A percentile compares a stretch with the other conserved stretches of the same genome.
Conservation (phyloP, 2,329 filamentous ascomycete genomes). For the Fusarium ramigenum region DNA sequence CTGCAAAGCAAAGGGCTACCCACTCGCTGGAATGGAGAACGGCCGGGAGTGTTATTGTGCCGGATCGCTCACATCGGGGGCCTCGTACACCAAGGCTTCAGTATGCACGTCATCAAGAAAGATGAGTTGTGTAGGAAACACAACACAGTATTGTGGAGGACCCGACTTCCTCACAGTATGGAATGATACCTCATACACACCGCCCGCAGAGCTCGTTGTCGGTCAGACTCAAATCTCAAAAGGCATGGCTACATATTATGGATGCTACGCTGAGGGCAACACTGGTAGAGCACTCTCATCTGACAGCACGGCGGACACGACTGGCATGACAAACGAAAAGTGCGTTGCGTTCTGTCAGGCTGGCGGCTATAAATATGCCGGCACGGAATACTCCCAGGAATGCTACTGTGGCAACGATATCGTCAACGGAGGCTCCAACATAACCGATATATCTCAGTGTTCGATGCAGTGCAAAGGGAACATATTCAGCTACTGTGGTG, state of each 20-base stretch:
- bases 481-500: slow-evolving; percentile 38
- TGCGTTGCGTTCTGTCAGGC: slow-evolving; percentile 45
- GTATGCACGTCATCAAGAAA: slow-evolving; percentile 25
- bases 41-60: slow-evolving; percentile 37
- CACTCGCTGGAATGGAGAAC: slow-evolving; percentile 35
- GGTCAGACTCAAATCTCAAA: slow-evolving; percentile 30
- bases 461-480: slow-evolving; percentile 42
- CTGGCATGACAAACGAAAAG: slow-evolving; percentile 42
- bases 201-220: slow-evolving; percentile 23
- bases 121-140: slow-evolving; percentile 34
- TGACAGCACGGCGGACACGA: slow-evolving; percentile 11
- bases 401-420: slow-evolving; percentile 47
- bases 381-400: slow-evolving; percentile 48
- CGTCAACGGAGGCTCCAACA: slow-evolving; percentile 19
- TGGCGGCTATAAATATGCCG: slow-evolving; percentile 47
- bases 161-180: slow-evolving; percentile 31
- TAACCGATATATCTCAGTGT: slow-evolving; percentile 34
- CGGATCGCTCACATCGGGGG: slow-evolving; percentile 12
- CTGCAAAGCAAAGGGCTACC: slow-evolving; percentile 34
- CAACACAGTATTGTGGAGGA: slow-evolving; percentile 38
- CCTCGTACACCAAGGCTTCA: slow-evolving; percentile 29
- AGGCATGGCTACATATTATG: slow-evolving; percentile 28
- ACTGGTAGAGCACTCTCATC: slow-evolving; percentile 29
- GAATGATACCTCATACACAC: slow-evolving; percentile 36
- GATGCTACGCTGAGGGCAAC: slow-evolving; percentile 29